Percentiles rank a stretch among this genome's conserved stretches.
phyloP scores from a whole-genome alignment of 2,329 filamentous ascomycete genomes.

The Amauroascus verrucosus region DNA sequence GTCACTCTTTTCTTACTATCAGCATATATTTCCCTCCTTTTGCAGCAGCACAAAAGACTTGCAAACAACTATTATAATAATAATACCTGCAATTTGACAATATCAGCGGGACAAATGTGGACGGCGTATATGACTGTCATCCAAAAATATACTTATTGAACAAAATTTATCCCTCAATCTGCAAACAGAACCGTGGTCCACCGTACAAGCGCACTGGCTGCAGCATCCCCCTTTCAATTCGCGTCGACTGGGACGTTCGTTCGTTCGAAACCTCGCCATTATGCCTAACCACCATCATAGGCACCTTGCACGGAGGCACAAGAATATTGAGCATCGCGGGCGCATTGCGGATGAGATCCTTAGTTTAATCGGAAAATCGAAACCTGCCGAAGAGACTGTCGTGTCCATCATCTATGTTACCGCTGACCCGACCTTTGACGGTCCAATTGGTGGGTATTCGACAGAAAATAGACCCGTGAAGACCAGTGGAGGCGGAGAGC shows the following conservation, averaged over 20 bases:
- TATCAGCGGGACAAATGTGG: neutral
- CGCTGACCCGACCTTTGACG: slow-evolving; percentile 43
- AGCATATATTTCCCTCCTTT: neutral
- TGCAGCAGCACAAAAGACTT: neutral
- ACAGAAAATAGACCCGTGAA: slow-evolving; percentile 25
- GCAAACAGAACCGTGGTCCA: neutral
- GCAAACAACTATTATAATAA: neutral
- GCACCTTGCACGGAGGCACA: slow-evolving; percentile 8
- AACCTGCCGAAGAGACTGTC: slow-evolving; percentile 6
- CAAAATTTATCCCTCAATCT: neutral
- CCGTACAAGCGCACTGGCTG: slow-evolving; percentile 14
- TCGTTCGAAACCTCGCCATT: slow-evolving; percentile 1
- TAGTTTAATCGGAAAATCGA: slow-evolving; percentile 5
- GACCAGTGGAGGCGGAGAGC: slow-evolving; percentile 4
- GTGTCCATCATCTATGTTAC: slow-evolving; percentile 42
- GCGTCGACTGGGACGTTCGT: neutral
- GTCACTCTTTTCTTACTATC: slow-evolving; percentile 12
- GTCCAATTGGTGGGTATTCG: slow-evolving; percentile 40
- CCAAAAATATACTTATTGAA: neutral
- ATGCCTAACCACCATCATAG: slow-evolving; percentile 15
- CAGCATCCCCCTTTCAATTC: neutral
- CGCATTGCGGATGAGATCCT: slow-evolving; percentile 2
- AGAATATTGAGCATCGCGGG: neutral
- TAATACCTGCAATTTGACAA: neutral
- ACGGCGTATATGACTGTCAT: neutral